Conservation (phyloP, 1,284 basidiomycete genomes). For the Neotropicomus parvogracilis region DNA sequence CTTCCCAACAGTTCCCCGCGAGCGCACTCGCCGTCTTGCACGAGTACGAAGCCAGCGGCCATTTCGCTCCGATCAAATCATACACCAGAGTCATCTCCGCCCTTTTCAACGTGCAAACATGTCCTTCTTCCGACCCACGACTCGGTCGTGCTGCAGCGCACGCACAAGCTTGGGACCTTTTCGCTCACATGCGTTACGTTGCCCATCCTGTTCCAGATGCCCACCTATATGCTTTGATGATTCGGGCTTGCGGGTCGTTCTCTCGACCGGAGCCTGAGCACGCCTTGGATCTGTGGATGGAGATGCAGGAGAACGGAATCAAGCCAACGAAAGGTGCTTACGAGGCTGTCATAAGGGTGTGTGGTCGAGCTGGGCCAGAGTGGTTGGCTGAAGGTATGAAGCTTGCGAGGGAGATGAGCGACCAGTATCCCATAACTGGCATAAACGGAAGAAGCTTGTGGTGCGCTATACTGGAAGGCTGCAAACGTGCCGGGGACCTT, state of each 20-base stretch:
- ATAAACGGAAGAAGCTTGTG: slow-evolving; percentile 53
- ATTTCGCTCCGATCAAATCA: slow-evolving; percentile 58
- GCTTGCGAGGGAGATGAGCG: slow-evolving; percentile 77
- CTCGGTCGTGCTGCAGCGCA: slow-evolving; percentile 38
- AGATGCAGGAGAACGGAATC: slow-evolving; percentile 70
- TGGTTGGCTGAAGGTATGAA: slow-evolving; percentile 78
- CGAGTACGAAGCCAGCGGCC: slow-evolving; percentile 55
- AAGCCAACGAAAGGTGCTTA: slow-evolving; percentile 70
- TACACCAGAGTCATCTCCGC: slow-evolving; percentile 62
- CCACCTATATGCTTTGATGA: slow-evolving; percentile 82
- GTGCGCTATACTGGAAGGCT: slow-evolving; percentile 82
- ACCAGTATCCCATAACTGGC: slow-evolving; percentile 30
- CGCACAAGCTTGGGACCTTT: slow-evolving; percentile 89
- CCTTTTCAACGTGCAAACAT: slow-evolving; percentile 50
- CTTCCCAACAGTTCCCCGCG: slow-evolving; percentile 43
- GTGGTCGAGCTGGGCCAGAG: slow-evolving; percentile 57
- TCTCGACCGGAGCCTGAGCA: slow-evolving; percentile 76
- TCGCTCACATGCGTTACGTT: slow-evolving; percentile 92
- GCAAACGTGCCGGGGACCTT: slow-evolving; percentile 84
- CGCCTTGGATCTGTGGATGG: slow-evolving; percentile 89
- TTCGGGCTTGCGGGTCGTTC: slow-evolving; percentile 73
- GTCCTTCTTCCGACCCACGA: slow-evolving; percentile 30
- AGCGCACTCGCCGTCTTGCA: slow-evolving; percentile 61
- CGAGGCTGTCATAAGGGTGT: slow-evolving; percentile 78
- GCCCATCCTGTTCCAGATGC: slow-evolving; percentile 82